Base-by-base conservation (phyloP, 2,329 filamentous ascomycete genomes). In the Biscogniauxia sp. region DNA sequence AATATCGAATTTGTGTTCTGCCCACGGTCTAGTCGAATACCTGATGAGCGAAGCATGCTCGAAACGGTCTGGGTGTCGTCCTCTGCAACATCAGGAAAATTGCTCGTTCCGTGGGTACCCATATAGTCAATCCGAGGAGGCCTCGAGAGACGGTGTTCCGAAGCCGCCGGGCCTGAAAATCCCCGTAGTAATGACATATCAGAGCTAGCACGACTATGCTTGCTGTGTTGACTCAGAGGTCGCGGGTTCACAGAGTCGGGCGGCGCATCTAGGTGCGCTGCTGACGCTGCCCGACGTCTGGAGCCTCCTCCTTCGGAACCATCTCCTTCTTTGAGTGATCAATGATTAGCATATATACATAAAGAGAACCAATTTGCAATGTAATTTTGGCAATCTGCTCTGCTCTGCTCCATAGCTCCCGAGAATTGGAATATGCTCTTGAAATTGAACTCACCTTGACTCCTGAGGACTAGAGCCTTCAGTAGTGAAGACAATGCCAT, bases 401-500 rank as follows among this genome's bases (percentile, higher is more conserved):
- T 3, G 6, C 15, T 7, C 50, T 37, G 8, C 17, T 49, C 20
- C 26, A 54, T 59, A 13, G 13, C 45, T 32, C 26, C 51, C 15
- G 9, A 13, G 53, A 26, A 23, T 17, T 25, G 23, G 15, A 28
- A 53, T 5, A 52, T 25, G 37, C 51, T 45, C 9, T 23, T 20
- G 19, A 55, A 51, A 37, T 56, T 49, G 28, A 51, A 81, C 86
- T 81, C 78, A 94, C 92, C 89, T 80, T 84, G 83, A 75, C 85
- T 84, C 68, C 82, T 82, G 54, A 84, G 77, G 66, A 95, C 84
- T 45, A 93, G 86, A 45, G 87, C 86, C 70, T 87, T 84, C 60
- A 97, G 77, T 65, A 97, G 88, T 23, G 88, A 83, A 55, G 89
- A 88, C 51, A 98, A 82, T 72, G 91, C 93, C 69, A 86, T 84